Base-by-base conservation (phyloP, 2,329 filamentous ascomycete species). In the Immersiporthe knoxdaviesiana region DNA sequence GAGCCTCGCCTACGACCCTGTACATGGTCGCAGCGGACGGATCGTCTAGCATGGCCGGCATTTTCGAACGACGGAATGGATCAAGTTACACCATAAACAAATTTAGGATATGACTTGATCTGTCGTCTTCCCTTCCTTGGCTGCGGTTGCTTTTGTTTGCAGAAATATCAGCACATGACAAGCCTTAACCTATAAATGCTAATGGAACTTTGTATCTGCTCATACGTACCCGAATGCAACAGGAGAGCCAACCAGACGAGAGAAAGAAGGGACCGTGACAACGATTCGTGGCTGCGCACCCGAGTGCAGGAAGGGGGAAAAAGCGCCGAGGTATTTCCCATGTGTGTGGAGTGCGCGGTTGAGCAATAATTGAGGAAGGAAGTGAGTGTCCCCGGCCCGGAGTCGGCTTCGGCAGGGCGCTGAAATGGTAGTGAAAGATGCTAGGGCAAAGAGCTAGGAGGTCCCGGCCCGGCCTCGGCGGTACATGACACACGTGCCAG, bases 11-110 rank as follows among this genome's bases (percentile, higher is more conserved):
- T 72, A 90, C 91, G 65, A 88, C 85, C 72, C 91, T 88, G 81
- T 90, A 89, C 74, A 93, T 89, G 77, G 89, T 87, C 73, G 91
- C 87, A 76, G 89, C 86, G 58, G 87, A 86, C 70, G 92, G 92
- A 77, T 94, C 92, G 77, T 94, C 91, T 76, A 93, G 85, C 80
- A 93, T 91, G 72, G 92, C 91, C 75, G 91, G 90, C 91, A 94
- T 93, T 73, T 79, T 81, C n/a, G 77, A 35, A 35, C 18, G 2
- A 58, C 6, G 74, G 37, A 4, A 8, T 24, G n/a, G 3, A 21
- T 7, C 21, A 24, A 27, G n/a, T 24, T 24, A 24, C 14, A 16
- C 52, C 52, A 30, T 30, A 27, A 2, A 27, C 50, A 47, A 47
- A 3, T 5, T 5, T n/a, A n/a, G 4, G n/a, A 56, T 30, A 30